These are phyloP conservation scores for Thalassiosira profunda DNA, from an alignment of 108 stramenopile species.

Conservation along the genomic window DNA sequence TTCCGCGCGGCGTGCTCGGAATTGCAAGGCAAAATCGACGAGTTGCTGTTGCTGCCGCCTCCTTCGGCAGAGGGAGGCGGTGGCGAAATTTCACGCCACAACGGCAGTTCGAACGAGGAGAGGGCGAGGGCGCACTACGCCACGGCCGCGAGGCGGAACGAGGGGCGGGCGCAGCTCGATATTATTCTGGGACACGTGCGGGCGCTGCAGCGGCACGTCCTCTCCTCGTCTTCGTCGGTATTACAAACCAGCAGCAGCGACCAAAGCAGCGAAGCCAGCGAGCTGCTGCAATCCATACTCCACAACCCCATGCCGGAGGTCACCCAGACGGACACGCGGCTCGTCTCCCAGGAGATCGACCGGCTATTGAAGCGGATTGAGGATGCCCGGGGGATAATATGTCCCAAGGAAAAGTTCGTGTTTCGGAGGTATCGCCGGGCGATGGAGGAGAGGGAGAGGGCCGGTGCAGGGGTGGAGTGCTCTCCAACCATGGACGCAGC, in stretches of 20 bases:
- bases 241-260: not conserved
- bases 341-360: conserved; percentile 28
- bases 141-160: conserved; percentile 34
- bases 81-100: too few relatives aligned
- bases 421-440: conserved; percentile 39
- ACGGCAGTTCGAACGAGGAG: not conserved
- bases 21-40: conserved; percentile 25
- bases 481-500: not conserved
- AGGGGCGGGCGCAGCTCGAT: conserved; percentile 31
- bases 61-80: not conserved
- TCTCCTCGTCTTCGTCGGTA: conserved; percentile 34
- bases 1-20: conserved; percentile 31
- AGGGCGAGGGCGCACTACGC: conserved; percentile 24
- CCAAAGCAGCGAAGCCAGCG: not conserved
- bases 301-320: conserved; percentile 25
- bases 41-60: conserved; percentile 5
- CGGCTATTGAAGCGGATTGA: conserved; percentile 31
- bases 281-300: conserved; percentile 26
- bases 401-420: conserved; percentile 52
- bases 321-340: conserved; percentile 27
- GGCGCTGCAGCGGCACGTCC: conserved; percentile 12
- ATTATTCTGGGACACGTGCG: conserved; percentile 27
- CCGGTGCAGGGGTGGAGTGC: not conserved
- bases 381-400: conserved; percentile 30
- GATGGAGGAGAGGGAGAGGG: conserved; percentile 27